Conservation (phyloP, 2,329 filamentous ascomycete genomes). For the Ascochyta clinopodiicola region DNA sequence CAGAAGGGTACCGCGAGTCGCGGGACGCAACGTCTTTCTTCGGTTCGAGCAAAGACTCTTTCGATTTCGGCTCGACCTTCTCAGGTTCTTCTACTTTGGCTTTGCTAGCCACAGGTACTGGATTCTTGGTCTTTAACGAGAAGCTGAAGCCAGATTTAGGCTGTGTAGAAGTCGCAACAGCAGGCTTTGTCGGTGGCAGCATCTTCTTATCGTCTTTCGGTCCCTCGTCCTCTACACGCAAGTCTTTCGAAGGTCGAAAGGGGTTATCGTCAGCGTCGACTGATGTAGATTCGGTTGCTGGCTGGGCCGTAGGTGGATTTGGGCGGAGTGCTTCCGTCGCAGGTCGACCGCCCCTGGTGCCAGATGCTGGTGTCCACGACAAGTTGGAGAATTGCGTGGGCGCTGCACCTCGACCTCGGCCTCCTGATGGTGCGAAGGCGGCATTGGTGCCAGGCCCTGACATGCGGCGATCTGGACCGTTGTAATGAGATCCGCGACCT, state of each 20-base stretch:
- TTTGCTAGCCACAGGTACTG: constrained; percentile 61
- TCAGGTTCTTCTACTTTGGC: constrained; percentile 53
- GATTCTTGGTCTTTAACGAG: constrained; percentile 79
- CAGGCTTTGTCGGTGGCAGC: constrained; percentile 60
- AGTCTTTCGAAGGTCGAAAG: constrained; percentile 69
- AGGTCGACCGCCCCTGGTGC: constrained; percentile 60
- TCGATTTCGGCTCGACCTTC: constrained; percentile 40
- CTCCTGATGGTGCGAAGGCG: constrained; percentile 51
- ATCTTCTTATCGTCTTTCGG: constrained; percentile 59
- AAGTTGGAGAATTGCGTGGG: constrained; percentile 67
- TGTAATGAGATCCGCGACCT: constrained; percentile 65
- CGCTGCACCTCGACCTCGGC: constrained; percentile 61
- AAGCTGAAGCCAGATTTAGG: constrained; percentile 75
- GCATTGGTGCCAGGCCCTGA: constrained; percentile 50
- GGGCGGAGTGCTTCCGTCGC: constrained; percentile 47
- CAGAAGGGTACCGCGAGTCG: constrained; percentile 32
- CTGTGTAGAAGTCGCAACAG: constrained; percentile 60
- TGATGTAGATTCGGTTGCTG: constrained; percentile 35
- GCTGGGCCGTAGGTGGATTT: constrained; percentile 23
- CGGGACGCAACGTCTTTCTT: constrained; percentile 49
- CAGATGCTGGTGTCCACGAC: constrained; percentile 71
- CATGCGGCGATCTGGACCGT: constrained; percentile 52
- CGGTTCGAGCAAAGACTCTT: constrained; percentile 50
- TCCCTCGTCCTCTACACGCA: constrained; percentile 68
- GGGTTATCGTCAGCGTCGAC: constrained; percentile 65